Evolutionary conservation across 306 rosid species (phyloP).

Genomic region (Purshia tridentata): DNA sequence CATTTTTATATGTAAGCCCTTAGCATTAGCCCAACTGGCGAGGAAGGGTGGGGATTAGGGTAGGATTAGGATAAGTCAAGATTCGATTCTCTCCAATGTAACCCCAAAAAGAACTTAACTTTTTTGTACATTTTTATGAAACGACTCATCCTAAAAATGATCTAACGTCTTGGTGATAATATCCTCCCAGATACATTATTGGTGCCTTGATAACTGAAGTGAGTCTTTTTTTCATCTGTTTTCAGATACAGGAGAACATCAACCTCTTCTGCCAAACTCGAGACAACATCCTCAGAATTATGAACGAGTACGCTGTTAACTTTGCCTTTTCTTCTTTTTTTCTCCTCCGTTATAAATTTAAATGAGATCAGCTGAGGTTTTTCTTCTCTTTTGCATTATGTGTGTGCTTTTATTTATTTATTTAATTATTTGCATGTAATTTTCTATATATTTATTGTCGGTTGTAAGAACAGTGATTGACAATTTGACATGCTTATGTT

Average conservation of each 20-base stretch:
- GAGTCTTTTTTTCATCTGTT: conserved; percentile 21
- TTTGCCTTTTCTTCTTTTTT: conserved; percentile 10
- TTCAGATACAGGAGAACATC: conserved; percentile 79
- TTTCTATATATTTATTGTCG: background rate
- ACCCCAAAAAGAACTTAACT: too few species aligned
- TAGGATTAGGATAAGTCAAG: too few species aligned
- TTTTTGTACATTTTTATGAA: too few species aligned
- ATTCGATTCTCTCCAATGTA: too few species aligned
- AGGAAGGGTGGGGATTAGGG: too few species aligned
- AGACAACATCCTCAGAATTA: conserved; percentile 71
- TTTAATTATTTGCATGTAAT: background rate
- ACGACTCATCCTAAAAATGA: too few species aligned
- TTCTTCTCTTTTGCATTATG: background rate
- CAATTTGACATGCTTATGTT: background rate
- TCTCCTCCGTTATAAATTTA: background rate
- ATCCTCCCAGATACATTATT: background rate
- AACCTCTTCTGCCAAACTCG: conserved; percentile 85
- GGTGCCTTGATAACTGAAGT: background rate
- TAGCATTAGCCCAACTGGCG: too few species aligned
- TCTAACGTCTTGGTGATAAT: background rate
- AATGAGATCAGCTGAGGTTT: background rate
- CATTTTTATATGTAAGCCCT: too few species aligned
- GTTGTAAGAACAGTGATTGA: background rate
- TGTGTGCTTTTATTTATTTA: background rate
- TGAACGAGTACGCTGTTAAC: conserved; percentile 70